Conservation (phyloP, 495 filamentous ascomycete genomes). For the Talaromyces wortmannii region DNA sequence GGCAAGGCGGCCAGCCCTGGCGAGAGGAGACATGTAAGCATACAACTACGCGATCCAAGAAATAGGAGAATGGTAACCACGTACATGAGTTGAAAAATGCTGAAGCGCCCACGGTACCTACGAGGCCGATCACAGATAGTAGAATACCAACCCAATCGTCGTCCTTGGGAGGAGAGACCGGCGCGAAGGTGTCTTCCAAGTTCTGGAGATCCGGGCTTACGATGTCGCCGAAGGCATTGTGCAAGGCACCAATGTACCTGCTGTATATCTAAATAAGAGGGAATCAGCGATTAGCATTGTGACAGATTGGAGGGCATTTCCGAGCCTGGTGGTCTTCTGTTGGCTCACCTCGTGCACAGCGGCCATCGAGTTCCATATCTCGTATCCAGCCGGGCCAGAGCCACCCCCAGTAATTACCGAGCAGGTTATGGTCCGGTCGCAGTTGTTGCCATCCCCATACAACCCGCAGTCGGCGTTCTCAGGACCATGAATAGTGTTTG, state of each 20-base stretch:
- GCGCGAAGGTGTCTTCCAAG: slow-evolving; percentile 22
- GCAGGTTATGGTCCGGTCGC: slow-evolving; percentile 1
- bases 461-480: not conserved
- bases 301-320: not conserved
- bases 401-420: not conserved
- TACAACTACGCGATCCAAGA: not conserved
- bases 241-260: slow-evolving; percentile 1
- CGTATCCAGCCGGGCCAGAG: slow-evolving; percentile 15
- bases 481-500: not conserved
- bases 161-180: slow-evolving; percentile 11
- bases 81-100: slow-evolving; percentile 14
- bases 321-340: not conserved
- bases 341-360: slow-evolving; percentile 10
- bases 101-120: slow-evolving; percentile 10
- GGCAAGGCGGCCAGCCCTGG: not conserved
- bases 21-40: not conserved
- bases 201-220: slow-evolving; percentile 7
- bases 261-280: slow-evolving; percentile 5
- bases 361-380: slow-evolving; percentile 24
- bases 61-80: not conserved
- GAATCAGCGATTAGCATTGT: not conserved
- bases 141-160: slow-evolving; percentile 17
- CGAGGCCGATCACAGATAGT: slow-evolving; percentile 15
- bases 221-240: not conserved
- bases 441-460: not conserved